phyloP scores from a whole-genome alignment of 2,329 filamentous ascomycete genomes.

The Penicillium sp. region DNA sequence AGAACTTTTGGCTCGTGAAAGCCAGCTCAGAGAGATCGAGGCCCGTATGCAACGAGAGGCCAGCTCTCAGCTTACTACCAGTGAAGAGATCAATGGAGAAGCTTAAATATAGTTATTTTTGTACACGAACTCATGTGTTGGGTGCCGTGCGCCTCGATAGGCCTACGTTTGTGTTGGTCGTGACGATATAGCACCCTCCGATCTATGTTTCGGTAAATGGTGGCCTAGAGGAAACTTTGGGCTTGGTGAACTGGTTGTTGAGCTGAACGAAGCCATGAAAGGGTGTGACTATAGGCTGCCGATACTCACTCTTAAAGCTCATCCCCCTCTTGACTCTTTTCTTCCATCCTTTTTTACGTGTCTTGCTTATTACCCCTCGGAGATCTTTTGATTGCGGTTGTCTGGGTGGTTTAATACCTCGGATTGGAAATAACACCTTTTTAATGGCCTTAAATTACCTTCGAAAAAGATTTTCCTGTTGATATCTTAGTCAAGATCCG shows the following conservation, averaged over 20 bases:
- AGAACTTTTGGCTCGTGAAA: constrained; percentile 94
- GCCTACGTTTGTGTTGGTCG: neutral
- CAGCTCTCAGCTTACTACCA: constrained; percentile 36
- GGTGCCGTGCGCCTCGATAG: neutral
- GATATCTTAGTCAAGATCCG: constrained; percentile 17
- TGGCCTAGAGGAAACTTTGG: constrained; percentile 4
- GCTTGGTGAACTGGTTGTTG: constrained; percentile 1
- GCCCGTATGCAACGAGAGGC: constrained; percentile 91
- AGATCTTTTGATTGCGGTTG: constrained; percentile 17
- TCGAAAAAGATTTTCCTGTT: constrained; percentile 23
- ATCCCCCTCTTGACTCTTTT: constrained; percentile 13
- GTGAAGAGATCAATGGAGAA: constrained; percentile 33
- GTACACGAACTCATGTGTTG: constrained; percentile 11
- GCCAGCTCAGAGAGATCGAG: constrained; percentile 97
- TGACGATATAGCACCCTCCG: constrained; percentile 19
- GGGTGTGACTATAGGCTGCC: constrained; percentile 20
- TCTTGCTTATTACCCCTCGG: constrained; percentile 14
- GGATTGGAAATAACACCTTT: constrained; percentile 30
- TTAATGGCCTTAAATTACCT: constrained; percentile 28
- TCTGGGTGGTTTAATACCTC: constrained; percentile 20
- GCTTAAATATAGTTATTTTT: constrained; percentile 25
- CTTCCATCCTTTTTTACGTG: constrained; percentile 19
- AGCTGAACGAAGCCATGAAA: constrained; percentile 30
- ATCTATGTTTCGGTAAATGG: constrained; percentile 15
- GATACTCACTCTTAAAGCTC: constrained; percentile 10